Base-by-base conservation (phyloP, 2,329 filamentous ascomycete genomes). In the Epichloe hybrida region DNA sequence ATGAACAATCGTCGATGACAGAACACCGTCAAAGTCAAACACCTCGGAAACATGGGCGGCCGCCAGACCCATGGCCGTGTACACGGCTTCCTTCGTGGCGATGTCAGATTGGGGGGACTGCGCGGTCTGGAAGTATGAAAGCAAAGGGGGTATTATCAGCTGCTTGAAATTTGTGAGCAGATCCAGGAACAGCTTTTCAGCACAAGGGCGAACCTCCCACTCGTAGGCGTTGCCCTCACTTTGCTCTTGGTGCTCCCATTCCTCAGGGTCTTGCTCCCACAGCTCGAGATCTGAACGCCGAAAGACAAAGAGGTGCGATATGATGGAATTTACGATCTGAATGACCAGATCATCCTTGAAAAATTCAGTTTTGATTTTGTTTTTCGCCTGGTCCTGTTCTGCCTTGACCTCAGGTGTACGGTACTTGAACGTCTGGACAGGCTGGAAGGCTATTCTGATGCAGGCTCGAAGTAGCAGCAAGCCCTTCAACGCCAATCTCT, bases 251-350 rank as follows among this genome's bases (percentile, higher is more conserved):
- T 86, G 83, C 65, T 96, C 91, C 90, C 93, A 98, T 50, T 94
- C 89, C 64, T 98, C 88, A 0, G 91, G 88, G 52, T 95, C 89
- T 61, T 94, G 85, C 62, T 94, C 85, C 93, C 93, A 98, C 52
- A 88, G 85, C 54, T 88, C 82, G 1, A 97, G 77, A 65, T 98
- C 93, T 48, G 81, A 81, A 53, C 85, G 79, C 36, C 88, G 81
- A 65, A 97, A 93, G 38, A 93, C 78, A 63, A 98, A 93, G 57
- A 95, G 88, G 59, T 85, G 83, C 1, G 86, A 88, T 48, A 98
- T 86, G 51, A 95, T 81, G 12, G 84, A 74, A 56, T 93, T 88
- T 63, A 93, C 88, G 57, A 95, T 84, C 56, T 90, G 81, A 15
- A 84, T 73, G 3, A 95, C 82, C 52, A 96, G 79, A 1, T 84